phyloP scores from a whole-genome alignment of 2,329 filamentous ascomycete genomes.

The Ustulina deusta region DNA sequence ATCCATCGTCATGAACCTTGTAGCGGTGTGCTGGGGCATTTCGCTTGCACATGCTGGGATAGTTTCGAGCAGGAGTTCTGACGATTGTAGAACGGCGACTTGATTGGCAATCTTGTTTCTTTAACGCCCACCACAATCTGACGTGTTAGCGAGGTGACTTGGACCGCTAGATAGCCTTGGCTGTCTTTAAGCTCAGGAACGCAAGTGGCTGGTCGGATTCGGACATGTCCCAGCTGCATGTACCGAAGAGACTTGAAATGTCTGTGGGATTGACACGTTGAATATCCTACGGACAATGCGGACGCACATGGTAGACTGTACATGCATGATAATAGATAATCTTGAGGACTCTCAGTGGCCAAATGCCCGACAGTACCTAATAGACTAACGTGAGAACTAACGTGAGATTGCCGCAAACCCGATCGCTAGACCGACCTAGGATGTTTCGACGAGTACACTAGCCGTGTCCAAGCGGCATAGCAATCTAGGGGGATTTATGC shows the following conservation, averaged over 20 bases:
- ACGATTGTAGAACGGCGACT: slow-evolving; percentile 3
- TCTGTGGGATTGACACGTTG: slow-evolving; percentile 52
- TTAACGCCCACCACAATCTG: slow-evolving; percentile 31
- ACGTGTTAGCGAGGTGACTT: slow-evolving; percentile 34
- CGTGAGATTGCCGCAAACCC: slow-evolving; percentile 11
- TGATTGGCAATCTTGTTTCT: slow-evolving; percentile 17
- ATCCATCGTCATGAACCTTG: slow-evolving; percentile 5
- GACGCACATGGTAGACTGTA: slow-evolving; percentile 36
- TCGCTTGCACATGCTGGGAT: slow-evolving; percentile 2
- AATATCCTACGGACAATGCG: slow-evolving; percentile 42
- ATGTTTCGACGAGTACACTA: slow-evolving; percentile 13
- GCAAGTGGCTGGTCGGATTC: slow-evolving; percentile 32
- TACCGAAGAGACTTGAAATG: slow-evolving; percentile 40
- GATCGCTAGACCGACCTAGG: slow-evolving; percentile 7
- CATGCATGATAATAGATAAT: slow-evolving; percentile 43
- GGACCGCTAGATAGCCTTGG: slow-evolving; percentile 23
- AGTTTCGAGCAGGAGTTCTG: slow-evolving; percentile 5
- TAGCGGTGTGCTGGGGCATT: slow-evolving; percentile 8
- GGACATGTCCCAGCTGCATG: slow-evolving; percentile 32
- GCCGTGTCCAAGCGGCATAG: slow-evolving; percentile 4
- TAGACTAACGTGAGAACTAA: slow-evolving; percentile 23
- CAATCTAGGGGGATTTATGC: slow-evolving; percentile 20
- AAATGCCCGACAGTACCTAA: slow-evolving; percentile 28
- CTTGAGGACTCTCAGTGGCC: slow-evolving; percentile 43
- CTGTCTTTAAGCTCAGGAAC: slow-evolving; percentile 26